Evolutionary conservation across 495 filamentous ascomycete species (phyloP).

Genomic region (Umbilicaria muhlenbergii): DNA sequence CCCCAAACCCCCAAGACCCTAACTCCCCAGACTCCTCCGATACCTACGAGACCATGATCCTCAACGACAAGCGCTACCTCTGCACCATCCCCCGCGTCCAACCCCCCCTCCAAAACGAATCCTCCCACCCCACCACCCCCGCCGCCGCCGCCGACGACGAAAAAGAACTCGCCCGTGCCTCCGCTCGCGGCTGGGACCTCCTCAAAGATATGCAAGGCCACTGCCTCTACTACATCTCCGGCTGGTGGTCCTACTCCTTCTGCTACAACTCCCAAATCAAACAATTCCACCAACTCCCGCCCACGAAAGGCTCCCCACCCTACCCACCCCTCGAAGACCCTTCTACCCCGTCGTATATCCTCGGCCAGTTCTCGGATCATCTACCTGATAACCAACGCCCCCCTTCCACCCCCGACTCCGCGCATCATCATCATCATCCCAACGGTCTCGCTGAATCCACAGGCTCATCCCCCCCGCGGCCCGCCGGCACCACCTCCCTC

Average conservation of each 20-base stretch:
- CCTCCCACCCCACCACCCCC: conserved; percentile 30
- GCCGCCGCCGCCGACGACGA: conserved; percentile 58
- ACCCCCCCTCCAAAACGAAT: conserved; percentile 36
- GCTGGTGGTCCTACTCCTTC: conserved; percentile 97
- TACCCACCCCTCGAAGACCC: conserved; percentile 63
- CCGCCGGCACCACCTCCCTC: conserved; percentile 38
- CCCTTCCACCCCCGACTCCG: conserved; percentile 16
- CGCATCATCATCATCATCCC: conserved; percentile 16
- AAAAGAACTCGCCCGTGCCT: conserved; percentile 72
- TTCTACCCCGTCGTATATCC: conserved; percentile 58
- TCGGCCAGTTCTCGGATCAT: conserved; percentile 41
- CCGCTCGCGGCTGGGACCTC: conserved; percentile 77
- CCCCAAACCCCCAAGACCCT: conserved; percentile 8
- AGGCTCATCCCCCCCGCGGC: not conserved
- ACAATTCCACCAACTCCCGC: conserved; percentile 78
- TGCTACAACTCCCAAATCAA: conserved; percentile 80
- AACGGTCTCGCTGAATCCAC: conserved; percentile 19
- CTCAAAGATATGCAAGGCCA: conserved; percentile 70
- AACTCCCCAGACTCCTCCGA: conserved; percentile 15
- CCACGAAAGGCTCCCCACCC: conserved; percentile 44
- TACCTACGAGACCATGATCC: conserved; percentile 58
- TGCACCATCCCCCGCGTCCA: conserved; percentile 70
- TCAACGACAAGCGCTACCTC: conserved; percentile 56
- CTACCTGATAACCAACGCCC: conserved; percentile 7
- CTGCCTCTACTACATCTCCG: conserved; percentile 80